These are phyloP conservation scores for Cyclostephanos tholiformis DNA, from an alignment of 108 stramenopile species.

Conservation along the genomic window DNA sequence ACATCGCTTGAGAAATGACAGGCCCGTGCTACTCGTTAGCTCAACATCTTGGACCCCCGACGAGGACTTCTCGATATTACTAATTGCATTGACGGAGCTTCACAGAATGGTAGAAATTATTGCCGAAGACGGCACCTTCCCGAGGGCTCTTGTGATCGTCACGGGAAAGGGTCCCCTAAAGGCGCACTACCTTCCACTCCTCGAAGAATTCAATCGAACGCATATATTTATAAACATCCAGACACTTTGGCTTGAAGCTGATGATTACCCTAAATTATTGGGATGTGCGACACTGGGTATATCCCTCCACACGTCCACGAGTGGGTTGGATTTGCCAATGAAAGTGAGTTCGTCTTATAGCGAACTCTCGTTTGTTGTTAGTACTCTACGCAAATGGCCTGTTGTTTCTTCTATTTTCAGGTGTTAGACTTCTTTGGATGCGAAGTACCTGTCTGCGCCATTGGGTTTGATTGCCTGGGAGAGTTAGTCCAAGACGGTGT, in stretches of 20 bases:
- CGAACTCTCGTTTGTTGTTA: constrained; percentile 18
- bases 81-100: constrained; percentile 80
- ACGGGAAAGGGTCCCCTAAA: constrained; percentile 98
- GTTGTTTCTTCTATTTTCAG: no score
- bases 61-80: constrained; percentile 95
- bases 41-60: constrained; percentile 98
- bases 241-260: constrained; percentile 94
- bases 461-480: constrained; percentile 80
- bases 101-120: constrained; percentile 51
- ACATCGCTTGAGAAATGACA: constrained; percentile 43
- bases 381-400: no score
- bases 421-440: constrained; percentile 93
- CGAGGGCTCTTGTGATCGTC: constrained; percentile 79
- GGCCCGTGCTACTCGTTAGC: constrained; percentile 91
- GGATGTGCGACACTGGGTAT: constrained; percentile 91
- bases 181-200: constrained; percentile 56
- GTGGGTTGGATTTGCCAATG: constrained; percentile 98
- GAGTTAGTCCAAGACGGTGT: constrained; percentile 91
- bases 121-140: constrained; percentile 13
- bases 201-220: constrained; percentile 37
- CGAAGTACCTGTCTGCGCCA: constrained; percentile 93
- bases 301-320: constrained; percentile 96
- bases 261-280: constrained; percentile 92
- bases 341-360: constrained; percentile 64
- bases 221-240: constrained; percentile 41